phyloP scores from a whole-genome alignment of 371 early-diverging fungal genomes.

The Lichtheimia hyalospora region DNA sequence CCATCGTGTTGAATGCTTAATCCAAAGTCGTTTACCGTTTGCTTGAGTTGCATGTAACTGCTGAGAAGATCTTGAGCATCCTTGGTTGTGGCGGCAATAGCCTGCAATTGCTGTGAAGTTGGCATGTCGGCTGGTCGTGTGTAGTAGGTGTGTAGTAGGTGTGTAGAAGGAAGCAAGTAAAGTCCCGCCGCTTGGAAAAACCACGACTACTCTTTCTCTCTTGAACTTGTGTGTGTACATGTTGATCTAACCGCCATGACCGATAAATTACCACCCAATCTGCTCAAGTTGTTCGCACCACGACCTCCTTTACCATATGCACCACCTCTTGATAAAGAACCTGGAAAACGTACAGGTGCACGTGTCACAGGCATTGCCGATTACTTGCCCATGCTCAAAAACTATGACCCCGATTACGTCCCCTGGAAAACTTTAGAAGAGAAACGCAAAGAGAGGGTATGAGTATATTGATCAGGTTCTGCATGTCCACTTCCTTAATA shows the following conservation, averaged over 20 bases:
- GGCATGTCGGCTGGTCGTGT: background rate
- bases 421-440: conserved; percentile 75
- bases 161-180: background rate
- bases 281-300: conserved; percentile 89
- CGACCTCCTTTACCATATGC: conserved; percentile 80
- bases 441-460: conserved; percentile 69
- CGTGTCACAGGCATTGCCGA: conserved; percentile 66
- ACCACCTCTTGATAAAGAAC: conserved; percentile 77
- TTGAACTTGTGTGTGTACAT: background rate
- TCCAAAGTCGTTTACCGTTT: background rate
- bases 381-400: conserved; percentile 57
- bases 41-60: background rate
- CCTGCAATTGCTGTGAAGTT: background rate
- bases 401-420: conserved; percentile 75
- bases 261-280: conserved; percentile 79
- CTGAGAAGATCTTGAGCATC: background rate
- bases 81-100: background rate
- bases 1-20: background rate
- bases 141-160: background rate
- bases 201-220: background rate
- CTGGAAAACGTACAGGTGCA: conserved; percentile 63
- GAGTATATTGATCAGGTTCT: background rate
- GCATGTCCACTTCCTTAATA: background rate
- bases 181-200: background rate
- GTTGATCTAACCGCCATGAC: conserved; percentile 47